These are phyloP conservation scores for Poa pratensis DNA, from an alignment of 176 grass and related monocot genomes.

Conservation along the genomic window DNA sequence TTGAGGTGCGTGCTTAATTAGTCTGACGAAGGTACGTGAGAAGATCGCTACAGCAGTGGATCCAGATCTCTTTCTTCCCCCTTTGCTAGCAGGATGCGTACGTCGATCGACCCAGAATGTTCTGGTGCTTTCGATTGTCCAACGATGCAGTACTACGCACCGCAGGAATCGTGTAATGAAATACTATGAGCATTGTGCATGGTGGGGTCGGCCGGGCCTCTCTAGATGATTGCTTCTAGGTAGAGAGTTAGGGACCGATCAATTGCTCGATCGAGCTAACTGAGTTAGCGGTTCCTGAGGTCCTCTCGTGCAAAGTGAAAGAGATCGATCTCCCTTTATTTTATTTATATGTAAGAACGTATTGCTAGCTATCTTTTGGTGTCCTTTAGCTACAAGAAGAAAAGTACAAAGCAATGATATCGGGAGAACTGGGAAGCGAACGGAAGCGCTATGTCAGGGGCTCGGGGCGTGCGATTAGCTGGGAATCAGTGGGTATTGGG, in stretches of 20 bases:
- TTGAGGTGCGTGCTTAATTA: neutral
- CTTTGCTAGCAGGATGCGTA: neutral
- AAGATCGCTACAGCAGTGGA: conserved; percentile 25
- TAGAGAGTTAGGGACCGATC: neutral
- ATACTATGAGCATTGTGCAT: conserved; percentile 10
- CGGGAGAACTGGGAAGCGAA: too few species aligned
- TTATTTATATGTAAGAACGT: neutral
- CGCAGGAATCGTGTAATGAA: conserved; percentile 32
- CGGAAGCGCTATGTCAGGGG: too few species aligned
- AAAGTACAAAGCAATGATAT: too few species aligned
- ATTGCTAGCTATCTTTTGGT: conserved; percentile 17
- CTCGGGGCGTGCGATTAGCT: too few species aligned
- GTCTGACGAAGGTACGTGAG: neutral
- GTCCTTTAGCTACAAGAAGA: conserved; percentile 4
- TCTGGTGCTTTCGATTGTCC: conserved; percentile 44
- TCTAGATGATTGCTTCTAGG: conserved; percentile 23
- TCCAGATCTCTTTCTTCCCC: conserved; percentile 33
- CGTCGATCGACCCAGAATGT: conserved; percentile 45
- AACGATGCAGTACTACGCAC: conserved; percentile 20
- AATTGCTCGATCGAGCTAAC: neutral
- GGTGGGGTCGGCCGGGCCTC: neutral
- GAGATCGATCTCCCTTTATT: conserved; percentile 30
- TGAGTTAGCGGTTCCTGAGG: neutral
- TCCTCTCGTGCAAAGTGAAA: conserved; percentile 30
- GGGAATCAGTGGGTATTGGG: too few species aligned